Evolutionary conservation across 495 filamentous ascomycete genomes (phyloP), one percentile per base, ranked within the genome.

Genomic region (Letharia lupina): DNA sequence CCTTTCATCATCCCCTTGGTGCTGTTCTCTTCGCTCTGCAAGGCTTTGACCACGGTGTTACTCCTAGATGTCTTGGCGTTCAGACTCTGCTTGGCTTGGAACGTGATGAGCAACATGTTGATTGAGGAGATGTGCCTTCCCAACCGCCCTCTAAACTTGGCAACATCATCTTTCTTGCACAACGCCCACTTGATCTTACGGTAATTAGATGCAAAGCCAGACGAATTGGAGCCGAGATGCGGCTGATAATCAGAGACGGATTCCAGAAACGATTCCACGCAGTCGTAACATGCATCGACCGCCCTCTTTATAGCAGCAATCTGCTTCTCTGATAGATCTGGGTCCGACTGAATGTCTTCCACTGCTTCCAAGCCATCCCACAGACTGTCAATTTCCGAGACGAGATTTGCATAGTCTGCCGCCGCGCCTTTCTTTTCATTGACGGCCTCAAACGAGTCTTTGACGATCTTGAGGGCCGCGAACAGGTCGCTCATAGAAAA

Each of bases 401-500:
- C 57, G 0, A 79, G 48, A 15, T 60, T 64, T 18, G 67, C 63
- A 62, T 72, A 79, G 44, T 74, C 69, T 28, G 68, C 63, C 35
- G 62, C 41, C 37, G 77, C 69, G 9, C 77, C 76, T 48, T 67
- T 70, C 48, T 40, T 69, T 50, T 72, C 67, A 48, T 74, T 64
- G 16, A 77, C 62, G 4, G 76, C 74, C 18, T 73, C 67, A 60
- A 78, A 60, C 12, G 73, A 66, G 37, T 77, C 71, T 68, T 77
- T 75, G 56, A 77, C 67, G 35, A 78, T 23, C 42, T 72, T 68
- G 37, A 71, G 63, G 23, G 72, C 70, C 13, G 66, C 58, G 40
- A 77, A 74, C 31, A 77, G 67, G 60, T 78, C 76, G 39, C 75
- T 75, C 23, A 75, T 69, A 8, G 75, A 77, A 63, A 73, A 73